Conservation (phyloP, 306 rosid genomes). For the Pterocarpus macrocarpus region DNA sequence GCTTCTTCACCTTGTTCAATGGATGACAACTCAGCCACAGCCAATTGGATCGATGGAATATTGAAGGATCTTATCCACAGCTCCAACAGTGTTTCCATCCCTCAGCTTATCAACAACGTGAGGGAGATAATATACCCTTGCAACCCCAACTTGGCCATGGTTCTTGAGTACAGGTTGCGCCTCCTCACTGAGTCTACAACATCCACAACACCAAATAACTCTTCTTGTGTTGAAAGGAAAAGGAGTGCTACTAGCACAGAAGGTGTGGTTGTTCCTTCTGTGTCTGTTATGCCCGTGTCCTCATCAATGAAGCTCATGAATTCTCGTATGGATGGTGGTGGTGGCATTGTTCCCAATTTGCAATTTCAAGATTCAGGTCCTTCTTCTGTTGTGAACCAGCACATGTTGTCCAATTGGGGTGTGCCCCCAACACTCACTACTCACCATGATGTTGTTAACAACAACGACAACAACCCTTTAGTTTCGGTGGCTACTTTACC, state of each 20-base stretch:
- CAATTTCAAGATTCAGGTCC: conserved; percentile 45
- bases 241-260: neutral
- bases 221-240: neutral
- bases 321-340: conserved; percentile 2
- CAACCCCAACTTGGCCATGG: conserved; percentile 87
- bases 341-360: conserved; percentile 23
- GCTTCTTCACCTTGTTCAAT: conserved; percentile 50
- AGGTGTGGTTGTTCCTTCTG: conserved; percentile 20
- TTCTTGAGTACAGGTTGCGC: conserved; percentile 88
- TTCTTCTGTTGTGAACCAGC: conserved; percentile 50
- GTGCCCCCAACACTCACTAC: conserved; percentile 40
- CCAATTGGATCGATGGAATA: conserved; percentile 88
- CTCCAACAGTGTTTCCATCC: conserved; percentile 80
- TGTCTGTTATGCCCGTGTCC: neutral
- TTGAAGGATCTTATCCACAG: conserved; percentile 86
- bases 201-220: neutral
- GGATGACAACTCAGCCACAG: conserved; percentile 76
- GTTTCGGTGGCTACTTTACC: conserved; percentile 49
- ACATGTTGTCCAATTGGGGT: conserved; percentile 68
- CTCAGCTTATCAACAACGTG: conserved; percentile 92
- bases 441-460: conserved; percentile 7
- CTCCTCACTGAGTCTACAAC: conserved; percentile 54
- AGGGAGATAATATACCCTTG: conserved; percentile 92
- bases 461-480: conserved; percentile 34
- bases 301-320: conserved; percentile 9